Base-by-base conservation (phyloP, 2,329 filamentous ascomycete species). In the Penicillium psychrosexuale region DNA sequence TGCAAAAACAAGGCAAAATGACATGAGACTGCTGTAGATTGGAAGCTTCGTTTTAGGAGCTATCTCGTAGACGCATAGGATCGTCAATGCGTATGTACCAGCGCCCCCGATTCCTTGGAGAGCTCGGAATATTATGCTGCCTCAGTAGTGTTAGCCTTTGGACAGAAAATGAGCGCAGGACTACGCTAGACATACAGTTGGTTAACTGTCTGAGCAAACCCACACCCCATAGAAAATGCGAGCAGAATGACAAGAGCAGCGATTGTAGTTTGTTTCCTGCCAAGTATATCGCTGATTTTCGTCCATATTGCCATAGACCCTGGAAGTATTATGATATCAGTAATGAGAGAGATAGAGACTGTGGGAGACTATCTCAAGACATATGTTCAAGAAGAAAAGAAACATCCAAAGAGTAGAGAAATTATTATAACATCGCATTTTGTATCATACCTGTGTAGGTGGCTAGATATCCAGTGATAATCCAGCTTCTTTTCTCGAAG, bases 401-500 rank as follows among this genome's bases (percentile, higher is more conserved):
- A 19, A 19, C 22, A 46, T 11, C 9, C 5, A 43, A 37, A 43
- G 5, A 3, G 3, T 30, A 22, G 1, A 37, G 3, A 5, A 28
- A 28, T 24, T 15, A 37, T 34, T 15, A 27, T 36, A 8, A 24
- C 37, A 38, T 42, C 12, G 19, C 31, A 33, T 27, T 46, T 22
- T 17, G 8, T n/a, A 22, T 42, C 61, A 36, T 64, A 71, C 70
- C 66, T 22, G 69, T 67, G 44, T 65, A 73, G 2, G 71, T 72
- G 24, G 71, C 58, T 45, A 71, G 39, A 24, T 72, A 75, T 17
- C 66, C 69, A 2, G 69, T 73, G 22, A 73, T 61, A 24, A 74
- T 60, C 72, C 72, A 75, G 17, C 67, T 68, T 46, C 64, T 68
- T 34, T 66, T 66, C 13, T 64, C 56, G 30, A 72, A 73, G 7